Conservation (phyloP, 2,329 filamentous ascomycete species). For the Cladophialophora exuberans region DNA sequence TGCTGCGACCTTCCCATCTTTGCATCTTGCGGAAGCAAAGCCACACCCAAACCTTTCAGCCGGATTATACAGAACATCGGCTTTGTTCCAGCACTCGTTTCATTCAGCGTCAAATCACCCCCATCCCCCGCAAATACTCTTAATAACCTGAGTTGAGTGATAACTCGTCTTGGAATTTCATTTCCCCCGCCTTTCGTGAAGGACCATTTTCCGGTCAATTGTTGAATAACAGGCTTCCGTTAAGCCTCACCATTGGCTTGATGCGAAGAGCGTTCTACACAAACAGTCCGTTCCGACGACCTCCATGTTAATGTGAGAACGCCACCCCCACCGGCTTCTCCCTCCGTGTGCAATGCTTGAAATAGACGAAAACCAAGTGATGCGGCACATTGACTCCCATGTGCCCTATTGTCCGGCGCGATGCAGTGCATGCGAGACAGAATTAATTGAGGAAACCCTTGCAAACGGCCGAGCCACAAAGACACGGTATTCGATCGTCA, state of each 20-base stretch:
- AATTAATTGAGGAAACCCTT: conserved; percentile 95
- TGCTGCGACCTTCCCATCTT: neutral
- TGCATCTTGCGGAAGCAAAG: neutral
- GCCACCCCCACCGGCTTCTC: conserved; percentile 17
- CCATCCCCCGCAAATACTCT: neutral
- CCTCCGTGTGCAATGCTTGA: conserved; percentile 13
- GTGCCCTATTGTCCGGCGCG: too few relatives aligned
- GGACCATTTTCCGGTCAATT: too few relatives aligned
- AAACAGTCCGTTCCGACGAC: conserved; percentile 1
- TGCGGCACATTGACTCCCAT: neutral
- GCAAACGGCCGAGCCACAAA: conserved; percentile 93
- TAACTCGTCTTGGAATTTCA: too few relatives aligned
- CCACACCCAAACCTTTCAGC: too few relatives aligned
- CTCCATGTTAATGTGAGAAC: conserved; percentile 16
- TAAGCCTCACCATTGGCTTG: neutral
- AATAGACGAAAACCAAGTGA: neutral
- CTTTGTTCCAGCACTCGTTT: neutral
- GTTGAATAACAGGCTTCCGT: neutral
- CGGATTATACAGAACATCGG: conserved; percentile 6
- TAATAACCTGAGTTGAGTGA: neutral
- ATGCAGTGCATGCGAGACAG: neutral
- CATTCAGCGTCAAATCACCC: neutral
- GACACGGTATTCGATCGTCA: conserved; percentile 92
- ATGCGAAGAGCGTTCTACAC: conserved; percentile 1
- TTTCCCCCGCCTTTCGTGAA: neutral